Evolutionary conservation across 176 grass and related monocot genomes (phyloP).

Genomic region (Tillandsia leiboldiana): DNA sequence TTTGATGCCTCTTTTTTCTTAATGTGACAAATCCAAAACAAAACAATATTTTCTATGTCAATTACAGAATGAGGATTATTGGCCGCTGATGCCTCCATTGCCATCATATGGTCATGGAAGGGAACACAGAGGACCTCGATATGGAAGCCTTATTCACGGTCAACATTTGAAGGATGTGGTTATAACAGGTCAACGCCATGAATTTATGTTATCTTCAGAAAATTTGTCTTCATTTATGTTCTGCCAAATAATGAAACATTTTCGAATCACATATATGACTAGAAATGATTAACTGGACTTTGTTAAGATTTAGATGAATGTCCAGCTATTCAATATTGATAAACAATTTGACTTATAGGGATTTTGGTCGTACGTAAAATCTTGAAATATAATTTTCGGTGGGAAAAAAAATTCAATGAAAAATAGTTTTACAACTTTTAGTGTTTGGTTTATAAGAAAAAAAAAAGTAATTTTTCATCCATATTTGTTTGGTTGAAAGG

Average conservation of each 20-base stretch:
- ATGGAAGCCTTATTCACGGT: constrained; percentile 91
- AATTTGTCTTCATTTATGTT: neutral
- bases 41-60: constrained; percentile 13
- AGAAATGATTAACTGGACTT: too few relatives aligned
- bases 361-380: too few relatives aligned
- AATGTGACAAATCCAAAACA: neutral
- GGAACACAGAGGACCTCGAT: constrained; percentile 75
- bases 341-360: neutral
- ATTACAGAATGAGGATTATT: constrained; percentile 67
- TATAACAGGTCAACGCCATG: constrained; percentile 44
- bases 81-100: constrained; percentile 70
- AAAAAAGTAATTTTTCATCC: too few relatives aligned
- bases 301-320: too few relatives aligned
- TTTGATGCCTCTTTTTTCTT: neutral
- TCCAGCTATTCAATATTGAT: neutral
- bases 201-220: neutral
- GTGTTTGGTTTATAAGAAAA: too few relatives aligned
- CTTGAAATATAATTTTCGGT: too few relatives aligned
- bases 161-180: constrained; percentile 83
- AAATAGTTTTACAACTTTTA: too few relatives aligned
- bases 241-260: neutral
- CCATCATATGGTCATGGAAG: constrained; percentile 92
- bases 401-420: too few relatives aligned
- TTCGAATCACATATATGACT: neutral
- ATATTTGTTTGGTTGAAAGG: too few relatives aligned